Base-by-base conservation (phyloP, 2,329 filamentous ascomycete genomes). In the Pezicula radicicola region DNA sequence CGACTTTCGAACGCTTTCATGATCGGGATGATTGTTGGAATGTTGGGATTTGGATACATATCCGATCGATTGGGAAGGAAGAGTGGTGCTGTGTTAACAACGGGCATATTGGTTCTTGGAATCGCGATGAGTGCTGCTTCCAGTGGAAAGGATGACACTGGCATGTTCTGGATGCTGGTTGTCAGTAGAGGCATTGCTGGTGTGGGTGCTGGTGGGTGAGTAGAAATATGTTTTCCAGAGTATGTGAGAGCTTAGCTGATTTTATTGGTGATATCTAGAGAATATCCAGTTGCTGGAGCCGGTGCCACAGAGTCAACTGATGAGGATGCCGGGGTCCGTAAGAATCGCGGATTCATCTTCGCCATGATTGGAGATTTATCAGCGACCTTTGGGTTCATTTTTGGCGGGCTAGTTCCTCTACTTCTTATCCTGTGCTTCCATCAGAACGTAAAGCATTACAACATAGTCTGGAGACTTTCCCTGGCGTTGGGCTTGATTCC, bases 21-120 rank as follows among this genome's bases (percentile, higher is more conserved):
- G 5, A 74, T 82, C 47, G 80, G 80, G 44, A 75, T 78, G 64
- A 79, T 81, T 50, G 65, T 81, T 47, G 79, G 79, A 47, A 83
- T 81, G 73, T 63, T 82, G 7, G 66, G 74, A 56, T 80, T 82
- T 52, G 77, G 78, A 6, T 65, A 73, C 9, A 60, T 76, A 6
- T 75, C 77, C 55, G 78, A 79, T 56, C 71, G 73, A 16, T 33
- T 33, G 30, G 30, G 30, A 33, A 33, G 30, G 30, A 33, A 33
- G 30, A 33, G 30, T 12, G 30, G 30, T 33, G 30, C 30, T 33
- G 30, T 33, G 30, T 33, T 33, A 13, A 33, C 30, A 33, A 33
- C 30, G 30, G 30, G 9, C 9, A 33, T 33, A 4, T 33, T 48
- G 12, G 62, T 71, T 10, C 53, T 73, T 2, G 71, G 70, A 25